Percentiles rank a stretch among this genome's conserved stretches.
Conservation (phyloP, 2,329 filamentous ascomycete species). For the Fonsecaea erecta region DNA sequence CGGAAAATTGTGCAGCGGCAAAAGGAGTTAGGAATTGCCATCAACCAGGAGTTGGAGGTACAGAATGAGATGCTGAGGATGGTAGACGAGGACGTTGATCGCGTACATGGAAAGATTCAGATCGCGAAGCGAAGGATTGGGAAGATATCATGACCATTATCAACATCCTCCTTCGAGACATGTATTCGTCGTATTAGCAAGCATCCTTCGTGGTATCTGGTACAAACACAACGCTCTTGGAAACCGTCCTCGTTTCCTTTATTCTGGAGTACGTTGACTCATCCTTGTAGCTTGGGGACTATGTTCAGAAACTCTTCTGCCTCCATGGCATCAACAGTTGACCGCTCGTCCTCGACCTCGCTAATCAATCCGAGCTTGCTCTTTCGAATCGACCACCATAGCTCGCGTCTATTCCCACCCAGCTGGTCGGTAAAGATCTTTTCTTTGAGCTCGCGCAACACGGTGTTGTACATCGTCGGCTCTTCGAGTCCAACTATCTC, state of each 20-base stretch:
- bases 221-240: constrained; percentile 6
- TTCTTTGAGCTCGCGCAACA: constrained; percentile 72
- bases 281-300: neutral
- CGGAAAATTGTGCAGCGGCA: constrained; percentile 63
- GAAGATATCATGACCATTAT: constrained; percentile 49
- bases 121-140: constrained; percentile 54
- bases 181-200: neutral
- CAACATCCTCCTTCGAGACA: neutral
- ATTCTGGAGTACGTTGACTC: neutral
- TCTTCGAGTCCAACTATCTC: constrained; percentile 77
- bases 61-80: constrained; percentile 65
- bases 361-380: constrained; percentile 72
- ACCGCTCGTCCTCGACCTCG: constrained; percentile 13
- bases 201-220: neutral
- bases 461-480: constrained; percentile 75
- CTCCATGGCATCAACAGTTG: constrained; percentile 17
- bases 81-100: constrained; percentile 63
- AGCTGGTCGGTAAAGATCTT: constrained; percentile 71
- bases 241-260: neutral
- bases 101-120: constrained; percentile 52
- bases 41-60: constrained; percentile 65
- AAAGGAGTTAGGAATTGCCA: constrained; percentile 65
- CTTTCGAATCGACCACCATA: constrained; percentile 77
- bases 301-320: constrained; percentile 27
- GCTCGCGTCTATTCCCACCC: constrained; percentile 75